phyloP scores from a whole-genome alignment of 2,329 filamentous ascomycete genomes.

The Sclerotinia minor region DNA sequence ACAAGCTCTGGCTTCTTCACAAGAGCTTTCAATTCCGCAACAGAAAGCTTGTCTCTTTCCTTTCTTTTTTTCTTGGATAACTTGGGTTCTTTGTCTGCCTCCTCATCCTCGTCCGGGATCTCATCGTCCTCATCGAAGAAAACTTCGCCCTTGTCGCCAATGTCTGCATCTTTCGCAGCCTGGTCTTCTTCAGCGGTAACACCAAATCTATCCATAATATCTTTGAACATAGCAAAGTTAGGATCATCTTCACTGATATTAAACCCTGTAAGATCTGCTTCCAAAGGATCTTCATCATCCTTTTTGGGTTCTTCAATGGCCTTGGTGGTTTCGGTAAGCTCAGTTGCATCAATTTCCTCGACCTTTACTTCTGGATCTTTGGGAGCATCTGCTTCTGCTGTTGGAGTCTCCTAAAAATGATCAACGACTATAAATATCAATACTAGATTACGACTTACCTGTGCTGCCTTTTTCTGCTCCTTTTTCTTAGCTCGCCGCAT shows the following conservation, averaged over 20 bases:
- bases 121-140: slow-evolving; percentile 83
- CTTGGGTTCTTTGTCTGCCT: slow-evolving; percentile 62
- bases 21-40: slow-evolving; percentile 91
- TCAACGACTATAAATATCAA: slow-evolving; percentile 22
- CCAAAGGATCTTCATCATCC: slow-evolving; percentile 44
- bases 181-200: slow-evolving; percentile 62
- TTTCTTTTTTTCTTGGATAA: slow-evolving; percentile 96
- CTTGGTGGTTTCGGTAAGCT: slow-evolving; percentile 31
- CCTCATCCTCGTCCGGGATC: slow-evolving; percentile 81
- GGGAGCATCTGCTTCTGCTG: slow-evolving; percentile 36
- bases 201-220: slow-evolving; percentile 79
- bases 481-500: slow-evolving; percentile 92
- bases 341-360: slow-evolving; percentile 4
- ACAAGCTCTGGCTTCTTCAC: slow-evolving; percentile 91
- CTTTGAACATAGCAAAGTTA: slow-evolving; percentile 79
- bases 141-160: slow-evolving; percentile 78
- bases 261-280: slow-evolving; percentile 48
- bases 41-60: slow-evolving; percentile 84
- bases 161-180: slow-evolving; percentile 62
- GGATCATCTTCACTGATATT: slow-evolving; percentile 68
- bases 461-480: slow-evolving; percentile 73
- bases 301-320: slow-evolving; percentile 34
- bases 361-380: slow-evolving; percentile 42
- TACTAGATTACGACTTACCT: slow-evolving; percentile 45
- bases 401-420: slow-evolving; percentile 40